Base-by-base conservation (phyloP, 2,329 filamentous ascomycete genomes). In the Exophiala viscosa region DNA sequence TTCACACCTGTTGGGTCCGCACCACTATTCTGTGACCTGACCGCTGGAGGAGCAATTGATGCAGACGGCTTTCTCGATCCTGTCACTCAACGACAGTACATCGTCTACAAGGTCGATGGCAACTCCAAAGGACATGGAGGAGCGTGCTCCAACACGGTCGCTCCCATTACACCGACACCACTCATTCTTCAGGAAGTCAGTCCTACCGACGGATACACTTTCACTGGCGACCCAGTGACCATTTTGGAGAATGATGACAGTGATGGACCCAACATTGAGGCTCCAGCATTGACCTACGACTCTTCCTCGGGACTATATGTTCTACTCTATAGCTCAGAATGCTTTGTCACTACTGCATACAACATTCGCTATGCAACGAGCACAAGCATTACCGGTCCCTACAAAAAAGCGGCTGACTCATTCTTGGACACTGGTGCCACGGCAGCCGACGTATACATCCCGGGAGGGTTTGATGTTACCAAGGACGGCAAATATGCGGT, bases 61-160 rank as follows among this genome's bases (percentile, higher is more conserved):
- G 70, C 83, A 0, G 71, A 78, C 0, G 81, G 79, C 3, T 86
- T 84, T 66, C 61, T 68, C 8, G 83, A 87, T 61, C 65, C 65
- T 8, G n/a, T 31, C 17, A 73, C 76, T 39, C 79, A 78, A 18
- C 73, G 65, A 23, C 74, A 76, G 5, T 87, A 84, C 63, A 73
- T 87, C 3, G 68, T 80, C 13, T 87, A 84, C 70, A 87, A 87
- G 66, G 71, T 86, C n/a, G 84, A 87, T 65, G 83, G 83, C 35
- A 86, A 85, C 66, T 73, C 71, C 51, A 66, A 77, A 18, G 73
- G 73, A 14, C 60, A 71, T 52, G 73, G 74, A 35, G 76, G 76
- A 1, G 66, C 69, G 50, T 78, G 76, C 62, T 69, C 69, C 42
- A 73, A 75, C 53, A 78, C 76, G 57, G 50, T 67, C 15, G 55